Evolutionary conservation across 192 early-diverging fungal genomes (phyloP).

Genomic region (Chytriomyces sp.): DNA sequence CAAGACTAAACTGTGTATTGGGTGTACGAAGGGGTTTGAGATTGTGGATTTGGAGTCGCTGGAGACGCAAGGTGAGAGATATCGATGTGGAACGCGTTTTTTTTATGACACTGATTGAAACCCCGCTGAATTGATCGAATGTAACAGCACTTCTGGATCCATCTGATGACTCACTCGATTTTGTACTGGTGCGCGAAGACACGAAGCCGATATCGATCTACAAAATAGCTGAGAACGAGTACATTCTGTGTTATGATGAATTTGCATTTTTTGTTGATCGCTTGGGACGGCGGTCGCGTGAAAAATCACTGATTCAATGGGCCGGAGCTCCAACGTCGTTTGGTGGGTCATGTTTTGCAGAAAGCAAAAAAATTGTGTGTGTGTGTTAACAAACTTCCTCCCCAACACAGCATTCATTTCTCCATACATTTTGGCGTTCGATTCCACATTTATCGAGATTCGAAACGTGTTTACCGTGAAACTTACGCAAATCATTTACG

Average conservation of each 20-base stretch:
- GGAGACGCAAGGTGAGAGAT: conserved; percentile 70
- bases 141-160: conserved; percentile 78
- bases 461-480: conserved; percentile 78
- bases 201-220: conserved; percentile 84
- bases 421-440: conserved; percentile 91
- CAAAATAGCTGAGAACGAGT: conserved; percentile 75
- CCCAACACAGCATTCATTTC: conserved; percentile 60
- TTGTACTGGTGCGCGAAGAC: conserved; percentile 79
- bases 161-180: conserved; percentile 75
- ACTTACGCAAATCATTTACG: conserved; percentile 70
- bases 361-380: no score
- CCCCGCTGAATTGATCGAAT: neutral
- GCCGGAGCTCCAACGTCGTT: conserved; percentile 85
- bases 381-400: conserved; percentile 1
- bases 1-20: conserved; percentile 84
- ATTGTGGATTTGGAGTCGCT: conserved; percentile 85
- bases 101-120: neutral
- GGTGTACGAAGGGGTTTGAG: conserved; percentile 91
- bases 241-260: conserved; percentile 93
- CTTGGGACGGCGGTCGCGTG: conserved; percentile 74
- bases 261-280: conserved; percentile 93
- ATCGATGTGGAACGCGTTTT: neutral
- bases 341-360: conserved; percentile 32
- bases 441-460: conserved; percentile 87
- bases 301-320: conserved; percentile 86